Conservation (phyloP, 495 filamentous ascomycete genomes). For the Symbiotaphrina buchneri region DNA sequence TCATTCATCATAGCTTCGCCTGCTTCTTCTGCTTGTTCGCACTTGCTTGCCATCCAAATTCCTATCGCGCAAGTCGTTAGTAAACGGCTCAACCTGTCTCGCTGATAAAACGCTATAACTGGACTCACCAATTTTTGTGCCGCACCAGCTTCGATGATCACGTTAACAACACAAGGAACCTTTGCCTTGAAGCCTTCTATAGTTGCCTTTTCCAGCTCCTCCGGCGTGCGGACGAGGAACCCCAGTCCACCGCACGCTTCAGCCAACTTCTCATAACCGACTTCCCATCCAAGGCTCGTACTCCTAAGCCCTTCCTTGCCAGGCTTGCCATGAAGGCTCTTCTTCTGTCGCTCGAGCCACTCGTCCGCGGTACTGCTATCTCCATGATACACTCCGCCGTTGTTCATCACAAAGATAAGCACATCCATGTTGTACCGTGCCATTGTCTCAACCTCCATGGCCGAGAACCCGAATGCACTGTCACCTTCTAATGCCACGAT, state of each 20-base stretch:
- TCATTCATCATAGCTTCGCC: too few species aligned
- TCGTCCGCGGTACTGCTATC: slow-evolving; percentile 17
- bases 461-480: slow-evolving; percentile 38
- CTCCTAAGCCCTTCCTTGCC: slow-evolving; percentile 22
- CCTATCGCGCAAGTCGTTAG: slow-evolving; percentile 1
- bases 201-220: slow-evolving; percentile 28
- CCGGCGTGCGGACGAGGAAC: slow-evolving; percentile 25
- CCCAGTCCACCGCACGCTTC: slow-evolving; percentile 32
- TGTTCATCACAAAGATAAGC: slow-evolving; percentile 40
- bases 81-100: neutral
- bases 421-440: slow-evolving; percentile 36
- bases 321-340: slow-evolving; percentile 8
- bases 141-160: slow-evolving; percentile 32
- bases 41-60: slow-evolving; percentile 6
- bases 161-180: slow-evolving; percentile 30
- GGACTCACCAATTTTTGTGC: slow-evolving; percentile 23
- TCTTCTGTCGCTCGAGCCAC: slow-evolving; percentile 18
- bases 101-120: neutral
- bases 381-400: slow-evolving; percentile 40
- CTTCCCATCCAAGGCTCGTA: slow-evolving; percentile 33
- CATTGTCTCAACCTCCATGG: slow-evolving; percentile 43
- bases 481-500: slow-evolving; percentile 39
- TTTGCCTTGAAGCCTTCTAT: slow-evolving; percentile 25
- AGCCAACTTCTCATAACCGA: slow-evolving; percentile 33
- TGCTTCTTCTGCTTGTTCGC: slow-evolving; percentile 2